phyloP scores from a whole-genome alignment of 768 basidiomycete species.

The Russula sp. region DNA sequence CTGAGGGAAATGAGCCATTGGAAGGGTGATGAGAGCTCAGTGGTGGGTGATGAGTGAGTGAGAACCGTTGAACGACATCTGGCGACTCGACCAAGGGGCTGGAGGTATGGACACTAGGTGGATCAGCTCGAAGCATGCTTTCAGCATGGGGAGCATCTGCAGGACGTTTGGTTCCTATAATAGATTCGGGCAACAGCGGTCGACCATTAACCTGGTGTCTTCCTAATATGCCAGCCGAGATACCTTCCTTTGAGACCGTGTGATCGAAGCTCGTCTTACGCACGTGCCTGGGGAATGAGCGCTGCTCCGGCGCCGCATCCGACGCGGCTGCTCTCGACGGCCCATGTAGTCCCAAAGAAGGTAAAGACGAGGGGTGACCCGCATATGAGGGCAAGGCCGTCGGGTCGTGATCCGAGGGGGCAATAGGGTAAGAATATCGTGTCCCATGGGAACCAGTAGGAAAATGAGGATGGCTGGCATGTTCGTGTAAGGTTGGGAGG shows the following conservation, averaged over 20 bases:
- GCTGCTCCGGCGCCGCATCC: conserved; percentile 40
- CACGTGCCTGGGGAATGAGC: conserved; percentile 76
- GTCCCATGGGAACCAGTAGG: conserved; percentile 7
- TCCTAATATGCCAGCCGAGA: conserved; percentile 56
- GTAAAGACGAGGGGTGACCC: conserved; percentile 65
- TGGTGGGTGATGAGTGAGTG: conserved; percentile 34
- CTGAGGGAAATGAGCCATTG: conserved; percentile 58
- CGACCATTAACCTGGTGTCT: conserved; percentile 82
- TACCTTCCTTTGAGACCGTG: conserved; percentile 70
- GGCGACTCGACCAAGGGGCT: conserved; percentile 27
- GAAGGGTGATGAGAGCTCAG: conserved; percentile 36
- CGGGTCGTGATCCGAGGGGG: conserved; percentile 14
- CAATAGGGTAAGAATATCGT: conserved; percentile 24
- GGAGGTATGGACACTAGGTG: conserved; percentile 40
- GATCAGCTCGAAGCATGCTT: conserved; percentile 76
- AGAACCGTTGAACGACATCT: conserved; percentile 25
- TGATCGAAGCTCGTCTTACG: conserved; percentile 96
- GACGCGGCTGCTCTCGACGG: conserved; percentile 41
- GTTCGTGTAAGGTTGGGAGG: conserved; percentile 28
- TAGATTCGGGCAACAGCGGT: conserved; percentile 60
- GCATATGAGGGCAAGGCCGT: conserved; percentile 16
- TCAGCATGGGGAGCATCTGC: conserved; percentile 80
- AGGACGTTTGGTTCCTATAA: conserved; percentile 71
- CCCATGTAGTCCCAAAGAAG: conserved; percentile 66
- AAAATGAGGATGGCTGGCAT: conserved; percentile 14